Evolutionary conservation across 179 eudicot genomes (phyloP), one percentile per base, ranked within the genome.

Genomic region (Corrigiola litoralis): DNA sequence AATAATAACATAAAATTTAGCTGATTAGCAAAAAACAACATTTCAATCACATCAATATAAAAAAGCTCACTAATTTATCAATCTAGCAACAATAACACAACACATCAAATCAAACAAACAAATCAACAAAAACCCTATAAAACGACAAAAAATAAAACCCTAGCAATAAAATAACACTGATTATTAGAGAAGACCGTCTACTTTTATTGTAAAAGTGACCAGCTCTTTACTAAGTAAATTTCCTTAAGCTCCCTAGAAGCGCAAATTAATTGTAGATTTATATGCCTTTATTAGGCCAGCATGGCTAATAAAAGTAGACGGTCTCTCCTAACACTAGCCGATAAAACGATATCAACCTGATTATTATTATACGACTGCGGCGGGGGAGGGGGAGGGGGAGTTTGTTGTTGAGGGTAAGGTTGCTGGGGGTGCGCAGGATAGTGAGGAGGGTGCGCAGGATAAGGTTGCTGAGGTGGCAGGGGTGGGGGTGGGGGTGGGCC

Each of bases 341-440:
- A n/a, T n/a, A n/a, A n/a, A n/a, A n/a, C 59, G 77, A 11, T 70
- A 63, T 6, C 64, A 23, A 68, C 37, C 31, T 64, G 77, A 28
- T 40, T 58, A 58, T 33, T 61, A 20, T 81, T 77, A 20, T 78
- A 77, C 53, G 65, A 81, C 27, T 51, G 80, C 3, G 74, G 68
- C 6, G 76, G 78, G 2, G 75, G 86, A 2, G 73, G 79, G 12
- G 74, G 82, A 56, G 67, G 75, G 54, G 63, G 31, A 32, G 65
- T 65, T 56, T 65, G 84, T 49, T 78, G 84, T 57, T 79, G 49
- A 44, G 72, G 65, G 54, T 78, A 75, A 29, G 73, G 78, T 50
- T 73, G 73, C 36, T 56, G 48, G 55, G 75, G 74, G 31, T 73
- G 80, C 41, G 72, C 37, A 53, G 76, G 47, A 67, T 79, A 75